Conservation (phyloP, 2,329 filamentous ascomycete species). For the Pseudocercospora ulei region DNA sequence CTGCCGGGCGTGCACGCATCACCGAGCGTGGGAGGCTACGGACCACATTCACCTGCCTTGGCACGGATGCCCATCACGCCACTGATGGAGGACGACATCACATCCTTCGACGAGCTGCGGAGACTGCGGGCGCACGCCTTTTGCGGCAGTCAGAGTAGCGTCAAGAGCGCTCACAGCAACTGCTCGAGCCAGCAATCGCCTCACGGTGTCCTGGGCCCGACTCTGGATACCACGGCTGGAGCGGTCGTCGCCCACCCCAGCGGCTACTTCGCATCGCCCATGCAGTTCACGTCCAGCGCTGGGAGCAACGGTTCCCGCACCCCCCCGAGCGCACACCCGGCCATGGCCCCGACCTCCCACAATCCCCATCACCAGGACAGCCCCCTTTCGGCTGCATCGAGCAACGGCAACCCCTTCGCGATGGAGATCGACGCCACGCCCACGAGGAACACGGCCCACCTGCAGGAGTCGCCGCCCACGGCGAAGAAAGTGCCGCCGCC, state of each 20-base stretch:
- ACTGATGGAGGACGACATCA: conserved; percentile 24
- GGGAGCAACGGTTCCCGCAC: conserved; percentile 22
- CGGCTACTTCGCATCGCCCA: conserved; percentile 23
- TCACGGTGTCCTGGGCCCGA: conserved; percentile 12
- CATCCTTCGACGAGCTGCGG: conserved; percentile 28
- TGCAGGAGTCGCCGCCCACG: conserved; percentile 16
- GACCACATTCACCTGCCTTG: conserved; percentile 67
- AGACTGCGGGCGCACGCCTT: conserved; percentile 47
- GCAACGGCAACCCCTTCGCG: conserved; percentile 16
- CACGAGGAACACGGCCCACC: conserved; percentile 12
- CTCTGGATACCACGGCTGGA: conserved; percentile 11
- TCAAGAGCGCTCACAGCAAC: conserved; percentile 19
- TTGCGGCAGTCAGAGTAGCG: conserved; percentile 39
- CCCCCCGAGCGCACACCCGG: conserved; percentile 11
- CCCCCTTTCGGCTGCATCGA: conserved; percentile 17
- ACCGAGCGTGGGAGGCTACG: conserved; percentile 49
- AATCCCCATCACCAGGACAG: conserved; percentile 18
- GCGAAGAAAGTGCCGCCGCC: conserved; percentile 19
- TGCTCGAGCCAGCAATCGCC: conserved; percentile 21
- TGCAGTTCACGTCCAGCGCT: conserved; percentile 24
- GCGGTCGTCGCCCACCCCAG: conserved; percentile 3
- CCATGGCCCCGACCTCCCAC: conserved; percentile 7
- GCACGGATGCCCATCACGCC: conserved; percentile 44
- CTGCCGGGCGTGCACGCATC: conserved; percentile 47
- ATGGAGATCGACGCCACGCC: conserved; percentile 24